Base-by-base conservation (phyloP, 2,329 filamentous ascomycete genomes). In the Colletotrichum sp. region DNA sequence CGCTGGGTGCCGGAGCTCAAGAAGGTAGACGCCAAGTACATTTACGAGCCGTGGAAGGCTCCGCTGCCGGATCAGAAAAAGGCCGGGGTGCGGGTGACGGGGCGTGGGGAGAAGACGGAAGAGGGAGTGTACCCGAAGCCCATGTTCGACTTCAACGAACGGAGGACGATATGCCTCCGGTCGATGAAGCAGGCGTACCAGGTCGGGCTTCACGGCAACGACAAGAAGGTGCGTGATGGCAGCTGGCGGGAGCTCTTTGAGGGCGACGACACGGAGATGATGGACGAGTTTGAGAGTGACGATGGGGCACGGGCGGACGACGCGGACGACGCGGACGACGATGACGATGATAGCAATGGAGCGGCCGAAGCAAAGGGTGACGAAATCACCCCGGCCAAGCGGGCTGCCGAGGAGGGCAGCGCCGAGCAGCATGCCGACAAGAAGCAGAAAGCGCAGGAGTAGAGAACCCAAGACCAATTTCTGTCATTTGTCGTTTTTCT, bases 41-140 rank as follows among this genome's bases (percentile, higher is more conserved):
- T 96, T 36, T 96, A 95, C 77, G 93, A 96, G 85, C 94, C 94
- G 8, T 94, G 93, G 91, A 95, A 93, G 79, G 93, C 93, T 55
- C 91, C 91, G 3, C 87, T 92, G 51, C 83, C 83, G 24, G 93
- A 95, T 70, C 91, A 94, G 84, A 93, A 90, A 80, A 91, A 88
- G 78, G 94, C 93, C 70, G 90, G 91, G 0, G 92, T 94, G 66
- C 80, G 89, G 21, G 84, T 94, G 67, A 88, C 85, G 59, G 91
- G 90, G 0, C 87, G 92, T 75, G 88, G 87, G 3, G 80, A 78
- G 8, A 82, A 83, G 24, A 77, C 81, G 38, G 83, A 86, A 5
- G 83, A 86, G 29, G 86, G 85, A 1, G 83, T 87, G 1, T 96
- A 95, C 80, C 93, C 93, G 2, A 92, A 92, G 79, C 93, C 93